Evolutionary conservation across 2,329 filamentous ascomycete species (phyloP), one percentile per base, ranked within the genome.

Genomic region (Orbilia blumenaviensis): DNA sequence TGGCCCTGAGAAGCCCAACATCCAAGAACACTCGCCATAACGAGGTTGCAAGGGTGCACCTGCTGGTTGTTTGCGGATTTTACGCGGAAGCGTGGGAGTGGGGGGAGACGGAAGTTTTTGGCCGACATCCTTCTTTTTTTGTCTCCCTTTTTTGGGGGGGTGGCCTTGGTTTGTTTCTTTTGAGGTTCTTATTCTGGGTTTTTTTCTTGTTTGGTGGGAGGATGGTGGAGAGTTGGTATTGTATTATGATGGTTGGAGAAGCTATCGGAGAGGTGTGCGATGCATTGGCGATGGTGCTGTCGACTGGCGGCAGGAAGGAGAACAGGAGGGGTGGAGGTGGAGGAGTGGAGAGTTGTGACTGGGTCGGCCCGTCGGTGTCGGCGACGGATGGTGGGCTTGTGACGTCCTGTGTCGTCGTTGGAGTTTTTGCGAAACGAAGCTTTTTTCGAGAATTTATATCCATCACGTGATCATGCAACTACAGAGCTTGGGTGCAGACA

Each of bases 11-110:
- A 79, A 9, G 80, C 80, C 80, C 80, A 81, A 84, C 89, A 91
- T 32, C 84, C 83, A 27, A 89, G 87, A 74, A 91, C 84, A 63
- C 88, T 85, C 67, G 86, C 86, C 90, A 92, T 91, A 48, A 89
- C 84, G 14, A 86, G 86, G 58, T 90, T 82, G 81, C 90, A 92
- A 64, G 89, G 88, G 81, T 90, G 91, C 77, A 84, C 83, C 80
- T 89, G 86, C 78, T 87, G 84, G 79, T 87, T 85, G 80, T 91
- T 89, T 58, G 90, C 89, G 79, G 87, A 85, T 78, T 88, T 87
- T 58, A 92, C 86, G 80, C 88, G 88, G 71, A 92, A 86, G 81
- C 89, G 88, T 3, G 85, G 86, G 2, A 89, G 84, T 18, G 88
- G 88, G 38, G 88, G 88, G 12, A 89, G 84, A 78, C 86, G 85